These are phyloP conservation scores for Pseudogymnoascus sp. DNA, from an alignment of 2,329 filamentous ascomycete species.

Conservation along the genomic window DNA sequence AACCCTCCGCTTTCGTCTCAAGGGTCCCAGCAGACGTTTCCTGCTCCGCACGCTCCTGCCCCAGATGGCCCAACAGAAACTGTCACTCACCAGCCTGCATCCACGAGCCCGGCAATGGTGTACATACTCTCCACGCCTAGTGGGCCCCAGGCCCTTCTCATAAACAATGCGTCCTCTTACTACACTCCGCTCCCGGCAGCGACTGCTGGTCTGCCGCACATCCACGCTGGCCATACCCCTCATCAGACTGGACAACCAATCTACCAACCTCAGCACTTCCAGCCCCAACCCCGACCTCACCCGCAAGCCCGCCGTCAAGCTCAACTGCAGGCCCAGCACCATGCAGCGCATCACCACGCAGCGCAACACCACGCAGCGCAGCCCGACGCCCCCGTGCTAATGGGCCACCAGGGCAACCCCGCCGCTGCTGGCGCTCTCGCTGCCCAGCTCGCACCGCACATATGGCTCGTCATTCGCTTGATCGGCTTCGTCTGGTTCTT, in stretches of 20 bases:
- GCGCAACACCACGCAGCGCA: slow-evolving; percentile 25
- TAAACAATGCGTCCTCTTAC: slow-evolving; percentile 46
- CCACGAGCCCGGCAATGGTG: slow-evolving; percentile 38
- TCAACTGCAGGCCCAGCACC: background rate
- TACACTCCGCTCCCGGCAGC: slow-evolving; percentile 36
- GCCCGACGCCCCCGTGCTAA: slow-evolving; percentile 26
- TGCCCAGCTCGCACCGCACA: slow-evolving; percentile 44
- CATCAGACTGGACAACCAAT: background rate
- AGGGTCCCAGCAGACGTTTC: background rate
- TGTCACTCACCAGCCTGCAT: slow-evolving; percentile 12
- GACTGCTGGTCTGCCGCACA: slow-evolving; percentile 17
- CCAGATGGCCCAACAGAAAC: slow-evolving; percentile 14
- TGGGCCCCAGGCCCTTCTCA: slow-evolving; percentile 49
- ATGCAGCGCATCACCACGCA: slow-evolving; percentile 18
- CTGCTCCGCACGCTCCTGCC: slow-evolving; percentile 15
- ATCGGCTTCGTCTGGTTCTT: slow-evolving; percentile 58
- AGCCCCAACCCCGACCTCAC: background rate
- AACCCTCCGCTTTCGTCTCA: background rate
- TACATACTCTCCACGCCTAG: slow-evolving; percentile 54
- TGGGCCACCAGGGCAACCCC: slow-evolving; percentile 26
- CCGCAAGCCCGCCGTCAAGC: background rate
- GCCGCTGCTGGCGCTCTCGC: slow-evolving; percentile 21
- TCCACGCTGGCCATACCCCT: background rate
- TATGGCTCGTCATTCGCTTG: slow-evolving; percentile 54
- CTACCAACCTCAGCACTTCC: background rate